These are phyloP conservation scores for Colletotrichum neosansevieriae DNA, from an alignment of 2,329 filamentous ascomycete genomes.

Conservation along the genomic window DNA sequence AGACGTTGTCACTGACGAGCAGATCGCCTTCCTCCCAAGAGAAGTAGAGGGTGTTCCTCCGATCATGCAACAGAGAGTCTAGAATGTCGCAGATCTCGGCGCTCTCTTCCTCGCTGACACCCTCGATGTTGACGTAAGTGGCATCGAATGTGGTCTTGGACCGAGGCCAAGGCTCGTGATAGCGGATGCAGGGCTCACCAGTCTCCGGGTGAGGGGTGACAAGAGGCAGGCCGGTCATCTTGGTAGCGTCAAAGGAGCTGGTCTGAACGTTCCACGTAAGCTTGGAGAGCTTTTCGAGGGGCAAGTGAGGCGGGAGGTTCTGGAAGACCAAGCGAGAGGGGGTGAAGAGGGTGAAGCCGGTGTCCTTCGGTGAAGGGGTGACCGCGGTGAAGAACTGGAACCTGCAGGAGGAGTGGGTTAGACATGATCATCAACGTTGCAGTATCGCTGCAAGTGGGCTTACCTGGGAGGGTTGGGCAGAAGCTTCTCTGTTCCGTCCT, in stretches of 20 bases:
- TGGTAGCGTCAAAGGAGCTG: conserved; percentile 58
- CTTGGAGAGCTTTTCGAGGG: conserved; percentile 50
- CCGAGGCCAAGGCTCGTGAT: conserved; percentile 66
- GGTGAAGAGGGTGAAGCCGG: conserved; percentile 67
- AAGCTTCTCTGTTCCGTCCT: conserved; percentile 54
- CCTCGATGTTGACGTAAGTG: conserved; percentile 58
- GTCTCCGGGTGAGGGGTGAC: conserved; percentile 60
- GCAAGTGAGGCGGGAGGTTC: conserved; percentile 54
- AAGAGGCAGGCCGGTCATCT: conserved; percentile 58
- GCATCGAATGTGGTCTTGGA: conserved; percentile 64
- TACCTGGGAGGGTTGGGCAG: conserved; percentile 58
- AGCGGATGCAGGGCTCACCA: conserved; percentile 61
- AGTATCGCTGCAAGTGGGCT: conserved; percentile 35
- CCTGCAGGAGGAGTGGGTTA: conserved; percentile 42
- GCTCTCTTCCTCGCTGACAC: conserved; percentile 47
- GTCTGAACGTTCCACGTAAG: conserved; percentile 64
- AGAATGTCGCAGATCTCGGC: conserved; percentile 53
- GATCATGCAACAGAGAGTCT: conserved; percentile 60
- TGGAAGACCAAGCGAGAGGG: conserved; percentile 63
- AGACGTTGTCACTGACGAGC: conserved; percentile 63
- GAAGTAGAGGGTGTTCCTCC: conserved; percentile 62
- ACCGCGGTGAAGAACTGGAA: conserved; percentile 66
- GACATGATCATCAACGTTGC: neutral
- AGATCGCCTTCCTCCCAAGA: conserved; percentile 68
- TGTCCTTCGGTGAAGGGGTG: conserved; percentile 60